Evolutionary conservation across 768 basidiomycete genomes (phyloP), one percentile per base, ranked within the genome.

Genomic region (Xerocomus potaroensis): DNA sequence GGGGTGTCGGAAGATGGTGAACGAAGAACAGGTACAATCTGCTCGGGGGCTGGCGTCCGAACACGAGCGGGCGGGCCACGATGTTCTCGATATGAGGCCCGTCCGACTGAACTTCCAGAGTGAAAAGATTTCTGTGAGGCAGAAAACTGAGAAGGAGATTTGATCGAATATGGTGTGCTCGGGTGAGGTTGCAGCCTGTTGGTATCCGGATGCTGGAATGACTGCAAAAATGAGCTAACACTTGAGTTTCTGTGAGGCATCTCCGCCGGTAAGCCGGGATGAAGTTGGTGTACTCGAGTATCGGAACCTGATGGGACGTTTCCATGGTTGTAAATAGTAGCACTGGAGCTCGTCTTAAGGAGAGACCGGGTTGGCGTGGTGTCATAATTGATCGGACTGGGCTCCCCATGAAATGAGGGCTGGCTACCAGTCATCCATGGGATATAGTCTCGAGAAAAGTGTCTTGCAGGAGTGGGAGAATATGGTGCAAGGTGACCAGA

Each of bases 31-130:
- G 15, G 15, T 8, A 5, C 11, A 29, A 19, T 19, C 37, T 24
- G 39, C 21, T 37, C 34, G 7, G 21, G 22, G 6, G n/a, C 34
- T n/a, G 61, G 52, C 0, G 44, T 49, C 27, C 51, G 54, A 34
- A 22, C 24, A 16, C 43, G 51, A 22, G 57, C 42, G 27, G 45
- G 27, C 14, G 50, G 45, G 7, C 57, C 64, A 19, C 2, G 54
- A 33, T 64, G 45, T 8, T 34, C 46, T 37, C 57, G 59, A 41
- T 59, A 60, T 15, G 62, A 59, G 1, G 49, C 41, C 26, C 59
- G 59, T 9, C 59, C 63, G 18, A n/a, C 18, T 3, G 63, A 61
- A 16, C 21, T 43, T 43, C 31, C 32, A 49, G 59, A 55, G 40
- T 32, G 35, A 15, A 0, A 24, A 4, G 62, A 60, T 10, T n/a